These are phyloP conservation scores for Penicillium crystallinum DNA, from an alignment of 495 filamentous ascomycete species.

Conservation along the genomic window DNA sequence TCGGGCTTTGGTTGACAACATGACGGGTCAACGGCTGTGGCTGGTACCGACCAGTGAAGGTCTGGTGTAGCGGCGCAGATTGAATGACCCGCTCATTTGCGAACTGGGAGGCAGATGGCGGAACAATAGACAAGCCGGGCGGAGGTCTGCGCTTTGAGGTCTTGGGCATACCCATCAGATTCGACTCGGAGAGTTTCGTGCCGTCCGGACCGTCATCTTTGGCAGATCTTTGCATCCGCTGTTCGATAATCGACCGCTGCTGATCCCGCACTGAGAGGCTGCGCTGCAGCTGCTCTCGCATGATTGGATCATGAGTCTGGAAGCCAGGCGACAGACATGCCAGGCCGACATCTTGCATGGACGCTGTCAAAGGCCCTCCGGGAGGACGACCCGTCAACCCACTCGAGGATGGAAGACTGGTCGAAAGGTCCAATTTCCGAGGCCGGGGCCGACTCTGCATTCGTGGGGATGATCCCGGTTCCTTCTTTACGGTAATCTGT, in stretches of 20 bases:
- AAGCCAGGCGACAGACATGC: slow-evolving; percentile 95
- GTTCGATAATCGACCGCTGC: slow-evolving; percentile 91
- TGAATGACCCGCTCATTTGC: slow-evolving; percentile 95
- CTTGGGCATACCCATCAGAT: slow-evolving; percentile 55
- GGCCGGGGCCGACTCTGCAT: slow-evolving; percentile 76
- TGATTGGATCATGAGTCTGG: slow-evolving; percentile 89
- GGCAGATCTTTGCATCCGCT: slow-evolving; percentile 78
- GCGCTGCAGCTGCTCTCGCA: slow-evolving; percentile 90
- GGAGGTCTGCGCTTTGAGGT: slow-evolving; percentile 73
- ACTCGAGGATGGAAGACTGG: slow-evolving; percentile 56
- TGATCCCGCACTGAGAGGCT: slow-evolving; percentile 92
- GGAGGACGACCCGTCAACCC: slow-evolving; percentile 57
- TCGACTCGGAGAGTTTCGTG: slow-evolving; percentile 47
- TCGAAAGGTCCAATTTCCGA: slow-evolving; percentile 82
- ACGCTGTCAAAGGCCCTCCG: slow-evolving; percentile 72
- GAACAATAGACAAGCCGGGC: slow-evolving; percentile 89
- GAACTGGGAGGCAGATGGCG: slow-evolving; percentile 91
- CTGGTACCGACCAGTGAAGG: slow-evolving; percentile 86
- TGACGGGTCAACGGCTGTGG: slow-evolving; percentile 78
- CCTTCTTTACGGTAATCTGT: slow-evolving; percentile 94
- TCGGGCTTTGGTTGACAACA: slow-evolving; percentile 77
- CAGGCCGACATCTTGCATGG: slow-evolving; percentile 87
- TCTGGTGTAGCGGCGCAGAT: slow-evolving; percentile 91
- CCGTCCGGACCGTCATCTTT: slow-evolving; percentile 67
- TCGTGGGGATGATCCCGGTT: slow-evolving; percentile 78